phyloP scores from a whole-genome alignment of 2,329 filamentous ascomycete genomes.

The Penicillium decumbens region DNA sequence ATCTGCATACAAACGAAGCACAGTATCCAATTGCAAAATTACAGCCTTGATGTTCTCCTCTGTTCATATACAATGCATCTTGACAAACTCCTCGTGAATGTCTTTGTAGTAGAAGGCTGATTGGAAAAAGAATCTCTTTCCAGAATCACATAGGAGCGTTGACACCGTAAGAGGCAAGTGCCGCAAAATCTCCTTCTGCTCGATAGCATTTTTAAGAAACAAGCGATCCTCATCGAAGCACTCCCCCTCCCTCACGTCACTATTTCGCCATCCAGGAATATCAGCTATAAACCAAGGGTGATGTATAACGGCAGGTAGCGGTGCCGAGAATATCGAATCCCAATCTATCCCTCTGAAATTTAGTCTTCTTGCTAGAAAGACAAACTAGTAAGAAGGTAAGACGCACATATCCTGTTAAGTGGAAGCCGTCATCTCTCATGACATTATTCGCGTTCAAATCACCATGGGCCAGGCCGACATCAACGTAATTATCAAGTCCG shows the following conservation, averaged over 20 bases:
- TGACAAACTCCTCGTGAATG: constrained; percentile 14
- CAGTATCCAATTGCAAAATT: constrained; percentile 8
- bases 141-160: constrained; percentile 5
- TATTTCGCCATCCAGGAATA: constrained; percentile 14
- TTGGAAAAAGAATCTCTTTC: constrained; percentile 15
- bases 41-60: constrained; percentile 13
- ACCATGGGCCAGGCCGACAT: constrained; percentile 11
- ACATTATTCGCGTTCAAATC: constrained; percentile 15
- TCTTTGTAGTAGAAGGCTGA: constrained; percentile 10
- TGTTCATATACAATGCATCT: constrained; percentile 11
- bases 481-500: constrained; percentile 8
- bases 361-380: background rate
- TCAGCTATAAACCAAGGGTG: constrained; percentile 18
- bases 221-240: constrained; percentile 7
- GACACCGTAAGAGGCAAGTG: constrained; percentile 4
- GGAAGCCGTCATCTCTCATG: constrained; percentile 11
- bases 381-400: too few species aligned
- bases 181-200: constrained; percentile 3
- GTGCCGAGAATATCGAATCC: constrained; percentile 14
- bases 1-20: constrained; percentile 11
- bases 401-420: constrained; percentile 14
- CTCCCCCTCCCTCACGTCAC: constrained; percentile 6
- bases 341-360: constrained; percentile 13
- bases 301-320: constrained; percentile 14
- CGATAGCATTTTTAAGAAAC: constrained; percentile 8